These are phyloP conservation scores for Drechslerella stenobrocha DNA, from an alignment of 2,329 filamentous ascomycete genomes.

Conservation along the genomic window DNA sequence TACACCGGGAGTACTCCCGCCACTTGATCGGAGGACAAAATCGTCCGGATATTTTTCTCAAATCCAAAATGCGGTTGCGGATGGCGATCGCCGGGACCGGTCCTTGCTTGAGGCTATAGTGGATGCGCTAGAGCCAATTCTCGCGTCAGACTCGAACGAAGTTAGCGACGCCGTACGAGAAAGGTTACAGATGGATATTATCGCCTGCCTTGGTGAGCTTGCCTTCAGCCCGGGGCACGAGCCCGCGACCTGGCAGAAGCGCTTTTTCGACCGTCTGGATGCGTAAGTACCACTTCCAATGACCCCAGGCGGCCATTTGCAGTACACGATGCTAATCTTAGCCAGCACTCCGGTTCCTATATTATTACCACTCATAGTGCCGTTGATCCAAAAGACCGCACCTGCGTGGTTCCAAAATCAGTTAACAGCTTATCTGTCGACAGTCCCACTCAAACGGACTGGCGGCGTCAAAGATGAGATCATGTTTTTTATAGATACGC, in stretches of 20 bases:
- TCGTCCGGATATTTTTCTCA: conserved; percentile 45
- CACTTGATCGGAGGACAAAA: conserved; percentile 38
- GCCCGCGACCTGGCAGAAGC: conserved; percentile 43
- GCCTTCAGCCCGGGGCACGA: conserved; percentile 49
- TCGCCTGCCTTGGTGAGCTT: conserved; percentile 52
- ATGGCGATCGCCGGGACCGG: conserved; percentile 9
- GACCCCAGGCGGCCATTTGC: conserved; percentile 14
- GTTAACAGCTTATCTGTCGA: conserved; percentile 50
- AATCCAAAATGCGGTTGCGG: conserved; percentile 17
- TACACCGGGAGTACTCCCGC: conserved; percentile 47
- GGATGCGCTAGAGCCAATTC: conserved; percentile 22
- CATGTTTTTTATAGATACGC: conserved; percentile 50
- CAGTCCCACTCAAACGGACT: conserved; percentile 49
- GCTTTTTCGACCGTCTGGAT: conserved; percentile 49
- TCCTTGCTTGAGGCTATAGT: conserved; percentile 25
- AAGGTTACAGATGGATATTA: conserved; percentile 50
- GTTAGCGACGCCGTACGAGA: conserved; percentile 48
- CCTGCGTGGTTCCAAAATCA: conserved; percentile 48
- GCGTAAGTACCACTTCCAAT: conserved; percentile 42
- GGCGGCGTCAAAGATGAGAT: conserved; percentile 51
- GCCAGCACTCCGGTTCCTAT: conserved; percentile 47
- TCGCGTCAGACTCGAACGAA: conserved; percentile 35
- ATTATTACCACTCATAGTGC: conserved; percentile 50
- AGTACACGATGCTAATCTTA: conserved; percentile 12
- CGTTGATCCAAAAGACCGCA: conserved; percentile 49